Evolutionary conservation across 768 basidiomycete genomes (phyloP), one percentile per base, ranked within the genome.

Genomic region (Tubosaeta sp.): DNA sequence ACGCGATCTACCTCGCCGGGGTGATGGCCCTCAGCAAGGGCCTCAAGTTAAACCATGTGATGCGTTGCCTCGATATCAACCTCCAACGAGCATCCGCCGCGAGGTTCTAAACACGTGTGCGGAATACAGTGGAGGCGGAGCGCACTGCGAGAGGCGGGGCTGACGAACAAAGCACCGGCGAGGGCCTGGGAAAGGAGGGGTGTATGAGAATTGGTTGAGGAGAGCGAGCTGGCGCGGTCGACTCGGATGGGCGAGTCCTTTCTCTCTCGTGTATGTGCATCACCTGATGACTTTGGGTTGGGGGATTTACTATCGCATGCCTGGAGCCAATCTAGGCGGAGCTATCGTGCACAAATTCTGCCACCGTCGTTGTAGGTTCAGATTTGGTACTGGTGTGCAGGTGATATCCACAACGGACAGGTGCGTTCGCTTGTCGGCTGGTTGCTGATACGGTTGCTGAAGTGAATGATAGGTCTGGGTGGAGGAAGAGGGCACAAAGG

Each of bases 61-160:
- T 98, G 77, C 80, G 97, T 5, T 99, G 97, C 64, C 74, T 99
- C 50, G 97, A 99, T 70, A 66, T 98, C 42, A 88, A 91, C 60
- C 91, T 99, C 26, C 93, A 93, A 2, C 87, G 38, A 77, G 88
- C 51, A 82, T 95, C 72, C 92, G 88, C 59, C 81, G 95, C 22
- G 22, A 22, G 22, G 3, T 22, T 35, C 70, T 98, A 54, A 90
- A 88, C 57, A 82, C 85, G 11, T 99, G 95, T 22, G 22, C 22
- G 22, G 98, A 99, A 6, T 59, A 98, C 95, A n/a, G n/a, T n/a
- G 0, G 95, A 97, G 65, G 84, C n/a, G n/a, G n/a, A n/a, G n/a
- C n/a, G n/a, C n/a, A n/a, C 27, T 4, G 27, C 27, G 27, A 29
- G 27, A 87, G 51, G 95, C 88, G 0, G 87, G 19, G 8, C n/a